A percentile compares a stretch with the other conserved stretches of the same genome.
phyloP scores from a whole-genome alignment of 2,329 filamentous ascomycete genomes.

The Talaromyces sp. region DNA sequence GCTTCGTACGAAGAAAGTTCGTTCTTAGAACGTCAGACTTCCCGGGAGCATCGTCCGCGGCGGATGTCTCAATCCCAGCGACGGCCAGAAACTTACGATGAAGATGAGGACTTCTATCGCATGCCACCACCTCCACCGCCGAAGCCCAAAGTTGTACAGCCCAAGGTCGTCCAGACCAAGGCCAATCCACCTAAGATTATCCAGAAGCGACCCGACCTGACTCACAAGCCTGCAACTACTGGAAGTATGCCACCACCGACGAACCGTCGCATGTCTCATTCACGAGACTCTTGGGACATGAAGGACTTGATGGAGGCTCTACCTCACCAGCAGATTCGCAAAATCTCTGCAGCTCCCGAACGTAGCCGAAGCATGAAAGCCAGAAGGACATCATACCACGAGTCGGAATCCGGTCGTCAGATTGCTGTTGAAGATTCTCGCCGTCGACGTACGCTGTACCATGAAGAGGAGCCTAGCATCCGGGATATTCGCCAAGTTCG shows the following conservation, averaged over 20 bases:
- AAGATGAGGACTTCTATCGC: conserved; percentile 42
- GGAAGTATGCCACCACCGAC: conserved; percentile 25
- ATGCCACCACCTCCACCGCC: conserved; percentile 42
- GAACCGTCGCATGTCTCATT: conserved; percentile 31
- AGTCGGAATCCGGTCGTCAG: conserved; percentile 29
- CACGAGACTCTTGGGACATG: conserved; percentile 31
- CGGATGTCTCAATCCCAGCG: conserved; percentile 26
- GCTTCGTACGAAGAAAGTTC: conserved; percentile 31
- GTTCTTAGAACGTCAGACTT: conserved; percentile 28
- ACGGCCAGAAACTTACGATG: conserved; percentile 23
- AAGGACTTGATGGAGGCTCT: conserved; percentile 32
- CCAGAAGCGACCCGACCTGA: conserved; percentile 33
- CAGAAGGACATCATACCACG: conserved; percentile 34
- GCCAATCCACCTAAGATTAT: conserved; percentile 31
- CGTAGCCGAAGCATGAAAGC: conserved; percentile 33
- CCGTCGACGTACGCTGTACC: conserved; percentile 34
- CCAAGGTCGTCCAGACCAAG: conserved; percentile 21
- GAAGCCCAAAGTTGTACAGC: conserved; percentile 18
- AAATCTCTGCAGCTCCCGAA: conserved; percentile 30
- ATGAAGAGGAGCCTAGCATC: conserved; percentile 23
- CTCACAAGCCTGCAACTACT: conserved; percentile 33
- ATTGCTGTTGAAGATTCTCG: conserved; percentile 35
- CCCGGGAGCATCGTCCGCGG: conserved; percentile 31
- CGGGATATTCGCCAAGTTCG: conserved; percentile 1
- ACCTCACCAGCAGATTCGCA: conserved; percentile 31